Base-by-base conservation (phyloP, 2,329 filamentous ascomycete species). In the Aureobasidium uvarum region DNA sequence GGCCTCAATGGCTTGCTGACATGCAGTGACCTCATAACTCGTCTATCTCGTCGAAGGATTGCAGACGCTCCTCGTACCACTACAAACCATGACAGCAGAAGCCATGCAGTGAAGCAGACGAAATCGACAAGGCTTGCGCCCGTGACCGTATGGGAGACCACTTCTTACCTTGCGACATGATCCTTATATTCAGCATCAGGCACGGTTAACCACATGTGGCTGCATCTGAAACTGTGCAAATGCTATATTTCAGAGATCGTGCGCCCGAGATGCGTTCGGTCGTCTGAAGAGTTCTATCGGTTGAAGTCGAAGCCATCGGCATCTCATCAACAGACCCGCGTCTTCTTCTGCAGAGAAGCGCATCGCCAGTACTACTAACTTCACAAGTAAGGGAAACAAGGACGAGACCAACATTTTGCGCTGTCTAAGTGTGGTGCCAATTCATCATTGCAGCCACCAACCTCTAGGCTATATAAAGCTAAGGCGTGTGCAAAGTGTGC, bases 1-100 rank as follows among this genome's bases (percentile, higher is more conserved):
- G 54, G 54, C 45, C 16, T 20, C 54, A 58, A 58, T 58, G 8
- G n/a, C 20, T 43, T 58, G 38, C 39, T 58, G 39, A 58, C 54
- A 58, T 58, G 39, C 14, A 2, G 54, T 58, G 54, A 58, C 39
- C 38, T 43, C 54, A 58, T 58, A 58, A 28, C 6, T 58, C 25
- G 54, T 31, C 54, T 45, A 23, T 33, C 39, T 11, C 39, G 39
- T 25, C 39, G 54, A 58, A 58, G 39, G 54, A 45, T 43, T 33
- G 38, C 33, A 31, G 39, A 31, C 11, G 38, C 23, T 43, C n/a
- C 28, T 43, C 39, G 54, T 28, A 16, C 31, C 33, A 28, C 23
- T 6, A 6, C 36, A 31, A 31, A 28, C 5, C 39, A 45, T 58
- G 54, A 58, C 54, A 45, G 54, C 25, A 58, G 39, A 31, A 45